Evolutionary conservation across 1,284 basidiomycete species (phyloP).

Genomic region (Sporisorium sorghi): DNA sequence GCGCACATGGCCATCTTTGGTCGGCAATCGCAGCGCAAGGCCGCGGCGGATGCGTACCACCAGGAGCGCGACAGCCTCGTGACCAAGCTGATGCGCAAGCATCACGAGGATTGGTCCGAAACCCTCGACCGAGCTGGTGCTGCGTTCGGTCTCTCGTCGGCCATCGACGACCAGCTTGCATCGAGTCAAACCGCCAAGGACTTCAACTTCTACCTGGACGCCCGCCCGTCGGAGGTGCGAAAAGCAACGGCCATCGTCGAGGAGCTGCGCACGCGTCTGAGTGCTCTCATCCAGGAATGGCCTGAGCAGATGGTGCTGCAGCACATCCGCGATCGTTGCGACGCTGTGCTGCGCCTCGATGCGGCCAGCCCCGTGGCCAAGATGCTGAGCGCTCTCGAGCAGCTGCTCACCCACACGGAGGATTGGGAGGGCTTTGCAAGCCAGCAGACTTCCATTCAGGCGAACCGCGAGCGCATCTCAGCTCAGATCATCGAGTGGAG

Average conservation of each 20-base stretch:
- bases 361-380: conserved; percentile 83
- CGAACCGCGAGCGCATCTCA: conserved; percentile 78
- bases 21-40: conserved; percentile 3
- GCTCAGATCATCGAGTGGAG: conserved; percentile 89
- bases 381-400: conserved; percentile 85
- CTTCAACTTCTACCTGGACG: conserved; percentile 66
- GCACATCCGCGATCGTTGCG: conserved; percentile 82
- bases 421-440: conserved; percentile 98
- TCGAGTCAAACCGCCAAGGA: conserved; percentile 20
- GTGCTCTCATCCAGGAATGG: conserved; percentile 80
- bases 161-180: conserved; percentile 29
- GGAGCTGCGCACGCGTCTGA: conserved; percentile 47
- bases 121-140: conserved; percentile 51
- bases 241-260: conserved; percentile 55
- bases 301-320: conserved; percentile 97
- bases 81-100: conserved; percentile 33
- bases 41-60: conserved; percentile 15
- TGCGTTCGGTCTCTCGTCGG: conserved; percentile 55
- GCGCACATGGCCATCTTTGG: conserved; percentile 57
- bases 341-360: conserved; percentile 77
- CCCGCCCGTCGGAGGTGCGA: conserved; percentile 49
- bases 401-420: conserved; percentile 85
- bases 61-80: conserved; percentile 34
- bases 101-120: conserved; percentile 43
- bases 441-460: conserved; percentile 81